phyloP scores from a whole-genome alignment of 2,329 filamentous ascomycete species.

The Grosmannia huntii region DNA sequence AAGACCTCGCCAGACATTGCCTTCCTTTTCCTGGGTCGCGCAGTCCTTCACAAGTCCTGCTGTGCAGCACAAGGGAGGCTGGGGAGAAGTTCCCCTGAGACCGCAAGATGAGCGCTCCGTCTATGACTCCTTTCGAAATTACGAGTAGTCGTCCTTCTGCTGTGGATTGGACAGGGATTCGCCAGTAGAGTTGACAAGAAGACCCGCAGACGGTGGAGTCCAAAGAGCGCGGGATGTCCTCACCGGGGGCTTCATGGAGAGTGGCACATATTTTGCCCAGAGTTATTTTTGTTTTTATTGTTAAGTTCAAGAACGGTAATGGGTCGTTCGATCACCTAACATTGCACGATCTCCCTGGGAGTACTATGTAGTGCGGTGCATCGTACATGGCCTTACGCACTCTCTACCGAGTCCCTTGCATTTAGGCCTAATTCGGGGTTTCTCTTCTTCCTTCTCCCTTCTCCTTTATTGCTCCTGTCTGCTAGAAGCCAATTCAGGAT shows the following conservation, averaged over 20 bases:
- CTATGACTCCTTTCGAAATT: no score
- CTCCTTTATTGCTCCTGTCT: not conserved
- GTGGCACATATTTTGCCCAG: not conserved
- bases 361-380: not conserved
- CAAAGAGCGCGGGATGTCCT: not conserved
- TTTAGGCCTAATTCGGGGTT: not conserved
- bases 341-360: not conserved
- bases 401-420: not conserved
- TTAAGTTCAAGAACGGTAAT: not conserved
- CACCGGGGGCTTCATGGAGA: not conserved
- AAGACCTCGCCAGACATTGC: conserved; percentile 29
- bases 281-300: not conserved
- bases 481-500: not conserved
- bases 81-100: not conserved
- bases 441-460: not conserved
- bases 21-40: not conserved
- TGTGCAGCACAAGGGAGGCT: not conserved
- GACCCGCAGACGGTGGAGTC: not conserved
- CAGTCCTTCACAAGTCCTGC: not conserved
- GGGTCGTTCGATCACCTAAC: not conserved
- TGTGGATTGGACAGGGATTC: not conserved
- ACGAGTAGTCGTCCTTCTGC: not conserved
- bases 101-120: no score
- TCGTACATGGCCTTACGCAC: not conserved
- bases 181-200: not conserved